Evolutionary conservation across 768 basidiomycete genomes (phyloP).

Genomic region (Rhizopogon rudus): DNA sequence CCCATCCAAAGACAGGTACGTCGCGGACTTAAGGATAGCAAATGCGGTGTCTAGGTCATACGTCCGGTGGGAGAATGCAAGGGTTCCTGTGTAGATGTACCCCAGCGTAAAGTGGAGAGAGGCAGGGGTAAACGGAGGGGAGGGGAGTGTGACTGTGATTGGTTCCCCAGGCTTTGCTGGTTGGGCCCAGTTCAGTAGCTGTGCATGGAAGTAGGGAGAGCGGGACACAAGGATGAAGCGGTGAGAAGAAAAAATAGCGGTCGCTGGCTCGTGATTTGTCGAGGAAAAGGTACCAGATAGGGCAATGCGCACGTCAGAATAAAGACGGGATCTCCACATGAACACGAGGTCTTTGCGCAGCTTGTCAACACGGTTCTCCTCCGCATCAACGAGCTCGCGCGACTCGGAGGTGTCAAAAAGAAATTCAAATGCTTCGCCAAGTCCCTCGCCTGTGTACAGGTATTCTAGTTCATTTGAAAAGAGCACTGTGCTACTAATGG

Average conservation of each 20-base stretch:
- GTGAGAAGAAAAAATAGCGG: slow-evolving; percentile 87
- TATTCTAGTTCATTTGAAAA: slow-evolving; percentile 92
- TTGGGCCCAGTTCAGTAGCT: slow-evolving; percentile 63
- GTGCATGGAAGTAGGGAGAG: slow-evolving; percentile 80
- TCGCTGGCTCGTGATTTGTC: slow-evolving; percentile 59
- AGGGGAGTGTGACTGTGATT: slow-evolving; percentile 67
- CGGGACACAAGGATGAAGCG: slow-evolving; percentile 90
- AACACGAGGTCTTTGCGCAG: slow-evolving; percentile 90
- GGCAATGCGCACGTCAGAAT: slow-evolving; percentile 84
- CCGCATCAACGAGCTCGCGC: slow-evolving; percentile 40
- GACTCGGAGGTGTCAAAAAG: slow-evolving; percentile 61
- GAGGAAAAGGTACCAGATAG: slow-evolving; percentile 68
- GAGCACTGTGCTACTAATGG: slow-evolving; percentile 69
- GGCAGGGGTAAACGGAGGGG: slow-evolving; percentile 92
- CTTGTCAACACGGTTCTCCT: slow-evolving; percentile 68
- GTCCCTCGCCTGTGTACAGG: slow-evolving; percentile 88
- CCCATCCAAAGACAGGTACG: slow-evolving; percentile 69
- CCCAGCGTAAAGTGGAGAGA: slow-evolving; percentile 92
- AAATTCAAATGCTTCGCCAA: slow-evolving; percentile 85
- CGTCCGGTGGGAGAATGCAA: slow-evolving; percentile 86
- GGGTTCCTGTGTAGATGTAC: slow-evolving; percentile 92
- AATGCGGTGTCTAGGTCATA: slow-evolving; percentile 93
- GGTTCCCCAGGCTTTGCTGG: slow-evolving; percentile 38
- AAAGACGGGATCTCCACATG: slow-evolving; percentile 95
- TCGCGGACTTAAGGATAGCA: slow-evolving; percentile 78